Percentiles rank a stretch among this genome's conserved stretches.
These are phyloP conservation scores for Fusarium buxicola DNA, from an alignment of 2,329 filamentous ascomycete species.

Conservation along the genomic window DNA sequence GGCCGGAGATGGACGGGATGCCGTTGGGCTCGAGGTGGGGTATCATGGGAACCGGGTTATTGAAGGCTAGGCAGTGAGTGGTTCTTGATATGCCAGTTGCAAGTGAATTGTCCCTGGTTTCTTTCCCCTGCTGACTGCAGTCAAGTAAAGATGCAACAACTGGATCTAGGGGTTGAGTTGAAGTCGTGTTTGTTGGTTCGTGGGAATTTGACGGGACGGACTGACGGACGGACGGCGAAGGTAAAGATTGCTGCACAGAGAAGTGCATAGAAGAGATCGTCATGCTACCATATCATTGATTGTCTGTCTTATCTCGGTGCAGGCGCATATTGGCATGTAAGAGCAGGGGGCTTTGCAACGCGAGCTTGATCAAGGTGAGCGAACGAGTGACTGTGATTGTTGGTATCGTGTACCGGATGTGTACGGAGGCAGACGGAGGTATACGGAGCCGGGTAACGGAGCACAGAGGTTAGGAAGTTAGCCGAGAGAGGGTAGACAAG, in stretches of 20 bases:
- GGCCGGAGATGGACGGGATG: conserved; percentile 44
- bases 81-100: conserved; percentile 8
- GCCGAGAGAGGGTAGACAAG: conserved; percentile 38
- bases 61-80: conserved; percentile 12
- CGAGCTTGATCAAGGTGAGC: conserved; percentile 17
- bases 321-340: conserved; percentile 7
- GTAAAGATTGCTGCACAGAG: conserved; percentile 3
- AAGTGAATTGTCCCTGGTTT: conserved; percentile 5
- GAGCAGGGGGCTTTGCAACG: conserved; percentile 5
- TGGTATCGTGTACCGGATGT: conserved; percentile 32
- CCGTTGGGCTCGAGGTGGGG: conserved; percentile 19
- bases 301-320: conserved; percentile 12
- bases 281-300: conserved; percentile 2
- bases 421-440: conserved; percentile 26
- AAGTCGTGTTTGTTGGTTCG: conserved; percentile 17
- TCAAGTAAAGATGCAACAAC: conserved; percentile 10
- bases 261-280: conserved; percentile 26
- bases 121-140: conserved; percentile 2
- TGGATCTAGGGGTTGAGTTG: conserved; percentile 18
- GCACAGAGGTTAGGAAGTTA: conserved; percentile 45
- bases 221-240: not conserved
- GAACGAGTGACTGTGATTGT: not conserved
- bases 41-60: conserved; percentile 11
- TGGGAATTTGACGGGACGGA: conserved; percentile 29
- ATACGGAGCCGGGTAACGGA: conserved; percentile 37